Evolutionary conservation across 768 basidiomycete species (phyloP), one percentile per base, ranked within the genome.

Genomic region (Lepiota venenata): DNA sequence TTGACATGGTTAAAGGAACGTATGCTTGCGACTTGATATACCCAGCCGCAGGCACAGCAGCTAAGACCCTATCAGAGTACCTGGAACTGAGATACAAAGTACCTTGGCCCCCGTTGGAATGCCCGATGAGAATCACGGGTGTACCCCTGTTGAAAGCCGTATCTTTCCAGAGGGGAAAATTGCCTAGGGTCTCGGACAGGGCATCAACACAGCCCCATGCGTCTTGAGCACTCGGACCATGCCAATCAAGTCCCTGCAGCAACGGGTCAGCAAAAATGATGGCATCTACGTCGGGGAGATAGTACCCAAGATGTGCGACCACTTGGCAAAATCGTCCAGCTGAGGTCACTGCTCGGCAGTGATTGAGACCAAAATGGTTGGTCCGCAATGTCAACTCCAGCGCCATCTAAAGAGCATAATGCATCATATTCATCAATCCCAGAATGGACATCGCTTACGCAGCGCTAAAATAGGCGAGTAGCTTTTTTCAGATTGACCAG

Each of bases 41-140:
- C 2, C 75, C 91, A 2, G 93, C 83, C 0, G 90, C 91, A 7
- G 91, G 84, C 6, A 93, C 73, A 22, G 83, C 88, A 48, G 79
- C 86, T 8, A 85, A 60, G 10, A 88, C 81, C 50, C 79, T 76
- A 64, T 95, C 92, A 1, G 94, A 93, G 67, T 81, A 88, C 58
- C 88, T 75, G 22, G 84, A 78, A 12, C 88, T 83, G 15, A 88
- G 63, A 66, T 92, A 85, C 89, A 91, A 93, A 2, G 85, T 76
- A 0, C 93, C 93, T 67, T 95, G 94, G 11, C 93, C 93, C 25
- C 93, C 93, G 66, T 97, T 97, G 2, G 93, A 95, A 65, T 97
- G 93, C 0, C 94, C 93, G 32, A 93, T 72, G n/a, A 93, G 63
- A n/a, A 87, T 70, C 7, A 83, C 80, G 25, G 72, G 74, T 2